phyloP scores from a whole-genome alignment of 2,329 filamentous ascomycete species.

The Sporothrix phasma region DNA sequence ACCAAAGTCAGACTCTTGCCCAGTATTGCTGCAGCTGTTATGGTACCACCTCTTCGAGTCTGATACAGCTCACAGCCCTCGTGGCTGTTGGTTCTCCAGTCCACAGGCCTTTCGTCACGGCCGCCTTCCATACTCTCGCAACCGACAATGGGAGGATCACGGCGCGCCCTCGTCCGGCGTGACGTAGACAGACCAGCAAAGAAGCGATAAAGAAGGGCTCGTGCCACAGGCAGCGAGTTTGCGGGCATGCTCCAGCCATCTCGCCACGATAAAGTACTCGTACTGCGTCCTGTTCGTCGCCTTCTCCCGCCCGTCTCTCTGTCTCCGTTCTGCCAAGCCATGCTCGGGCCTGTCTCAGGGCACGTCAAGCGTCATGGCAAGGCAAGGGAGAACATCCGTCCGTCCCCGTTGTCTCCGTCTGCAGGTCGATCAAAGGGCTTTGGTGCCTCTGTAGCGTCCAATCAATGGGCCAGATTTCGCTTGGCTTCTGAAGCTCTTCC shows the following conservation, averaged over 20 bases:
- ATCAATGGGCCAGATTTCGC: neutral
- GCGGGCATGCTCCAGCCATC: neutral
- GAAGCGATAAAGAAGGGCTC: too few relatives aligned
- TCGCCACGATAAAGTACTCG: neutral
- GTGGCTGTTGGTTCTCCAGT: too few relatives aligned
- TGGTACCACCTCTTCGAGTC: too few relatives aligned
- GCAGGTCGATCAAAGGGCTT: neutral
- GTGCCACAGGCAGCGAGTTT: neutral
- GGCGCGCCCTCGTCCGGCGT: too few relatives aligned
- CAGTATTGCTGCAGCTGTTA: neutral
- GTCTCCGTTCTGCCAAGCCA: neutral
- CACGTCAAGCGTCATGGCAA: neutral
- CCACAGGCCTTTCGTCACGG: too few relatives aligned
- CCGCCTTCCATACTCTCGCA: too few relatives aligned
- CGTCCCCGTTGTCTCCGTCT: neutral
- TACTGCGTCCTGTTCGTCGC: neutral
- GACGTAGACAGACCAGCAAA: too few relatives aligned
- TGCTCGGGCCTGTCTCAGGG: neutral
- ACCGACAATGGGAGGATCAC: too few relatives aligned
- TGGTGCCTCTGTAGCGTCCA: too few relatives aligned
- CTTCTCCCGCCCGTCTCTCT: neutral
- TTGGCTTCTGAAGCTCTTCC: neutral
- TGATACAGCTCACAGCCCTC: too few relatives aligned
- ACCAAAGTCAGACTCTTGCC: too few relatives aligned
- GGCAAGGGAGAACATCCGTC: neutral